Percentiles rank a stretch among this genome's conserved stretches.
Conservation (phyloP, 2,329 filamentous ascomycete species). For the Aspergillus sp. region DNA sequence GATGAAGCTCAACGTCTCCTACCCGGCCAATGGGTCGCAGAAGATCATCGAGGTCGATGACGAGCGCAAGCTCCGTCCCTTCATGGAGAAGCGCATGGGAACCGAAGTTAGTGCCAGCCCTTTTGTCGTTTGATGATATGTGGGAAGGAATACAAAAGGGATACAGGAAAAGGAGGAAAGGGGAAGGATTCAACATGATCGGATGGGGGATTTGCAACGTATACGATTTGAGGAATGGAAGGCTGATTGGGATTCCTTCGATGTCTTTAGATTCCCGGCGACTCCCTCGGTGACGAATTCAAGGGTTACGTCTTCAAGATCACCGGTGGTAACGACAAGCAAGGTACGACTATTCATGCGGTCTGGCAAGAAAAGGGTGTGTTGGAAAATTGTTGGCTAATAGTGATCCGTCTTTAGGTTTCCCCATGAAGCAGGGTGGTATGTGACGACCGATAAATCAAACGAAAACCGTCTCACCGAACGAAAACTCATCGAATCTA, state of each 20-base stretch:
- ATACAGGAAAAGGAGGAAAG: slow-evolving; percentile 5
- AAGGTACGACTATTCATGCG: slow-evolving; percentile 47
- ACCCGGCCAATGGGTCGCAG: slow-evolving; percentile 99
- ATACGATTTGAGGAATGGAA: slow-evolving; percentile 7
- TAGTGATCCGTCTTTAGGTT: slow-evolving; percentile 46
- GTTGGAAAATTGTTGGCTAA: slow-evolving; percentile 17
- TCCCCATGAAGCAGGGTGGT: slow-evolving; percentile 99
- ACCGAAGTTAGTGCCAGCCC: slow-evolving; percentile 38
- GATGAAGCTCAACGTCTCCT: slow-evolving; percentile 76
- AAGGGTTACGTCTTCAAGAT: slow-evolving; percentile 99
- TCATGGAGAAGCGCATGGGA: slow-evolving; percentile 94
- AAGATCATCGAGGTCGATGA: slow-evolving; percentile 99
- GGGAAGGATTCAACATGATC: slow-evolving; percentile 7
- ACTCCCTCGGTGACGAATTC: slow-evolving; percentile 97
- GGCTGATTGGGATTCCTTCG: slow-evolving; percentile 26
- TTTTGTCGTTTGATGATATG: slow-evolving; percentile 1
- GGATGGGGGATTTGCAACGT: neutral
- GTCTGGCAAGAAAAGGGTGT: slow-evolving; percentile 1
- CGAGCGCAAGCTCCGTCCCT: slow-evolving; percentile 97
- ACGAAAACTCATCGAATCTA: slow-evolving; percentile 24
- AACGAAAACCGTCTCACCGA: slow-evolving; percentile 3
- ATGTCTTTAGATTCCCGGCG: slow-evolving; percentile 66
- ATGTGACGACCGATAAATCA: slow-evolving; percentile 28
- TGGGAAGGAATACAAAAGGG: slow-evolving; percentile 2
- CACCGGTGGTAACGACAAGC: slow-evolving; percentile 99